These are phyloP conservation scores for Colletotrichum sp. DNA, from an alignment of 2,329 filamentous ascomycete species.

Conservation along the genomic window DNA sequence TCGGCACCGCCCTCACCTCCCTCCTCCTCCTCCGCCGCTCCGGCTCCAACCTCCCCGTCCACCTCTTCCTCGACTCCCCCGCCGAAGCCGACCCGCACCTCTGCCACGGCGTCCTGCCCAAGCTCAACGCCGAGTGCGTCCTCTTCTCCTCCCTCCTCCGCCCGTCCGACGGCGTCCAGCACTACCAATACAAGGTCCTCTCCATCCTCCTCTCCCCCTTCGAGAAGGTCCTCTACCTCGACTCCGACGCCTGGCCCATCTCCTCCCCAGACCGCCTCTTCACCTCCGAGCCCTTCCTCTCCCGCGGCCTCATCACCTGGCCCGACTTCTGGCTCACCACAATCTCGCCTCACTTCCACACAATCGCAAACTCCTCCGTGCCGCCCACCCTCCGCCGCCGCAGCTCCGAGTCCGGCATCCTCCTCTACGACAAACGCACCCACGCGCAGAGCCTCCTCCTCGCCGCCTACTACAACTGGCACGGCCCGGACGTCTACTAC, in stretches of 20 bases:
- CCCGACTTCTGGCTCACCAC: slow-evolving; percentile 58
- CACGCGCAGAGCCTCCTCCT: slow-evolving; percentile 53
- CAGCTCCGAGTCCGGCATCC: slow-evolving; percentile 53
- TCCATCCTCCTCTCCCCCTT: slow-evolving; percentile 64
- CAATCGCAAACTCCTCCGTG: slow-evolving; percentile 40
- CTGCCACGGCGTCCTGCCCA: slow-evolving; percentile 33
- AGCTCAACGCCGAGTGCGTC: slow-evolving; percentile 36
- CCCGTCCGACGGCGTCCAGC: slow-evolving; percentile 30
- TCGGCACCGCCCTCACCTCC: slow-evolving; percentile 54
- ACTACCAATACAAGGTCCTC: slow-evolving; percentile 62
- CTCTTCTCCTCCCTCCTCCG: slow-evolving; percentile 32
- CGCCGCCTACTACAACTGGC: slow-evolving; percentile 60
- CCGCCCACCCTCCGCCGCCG: slow-evolving; percentile 34
- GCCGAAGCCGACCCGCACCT: slow-evolving; percentile 32
- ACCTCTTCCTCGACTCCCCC: slow-evolving; percentile 38
- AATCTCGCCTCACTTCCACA: slow-evolving; percentile 47
- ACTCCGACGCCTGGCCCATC: slow-evolving; percentile 60
- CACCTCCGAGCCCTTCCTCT: slow-evolving; percentile 53
- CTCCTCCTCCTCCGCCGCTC: slow-evolving; percentile 56
- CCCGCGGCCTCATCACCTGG: slow-evolving; percentile 60
- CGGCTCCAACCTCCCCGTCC: slow-evolving; percentile 54
- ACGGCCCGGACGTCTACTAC: slow-evolving; percentile 57
- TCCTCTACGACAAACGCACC: slow-evolving; percentile 52
- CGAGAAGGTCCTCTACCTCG: slow-evolving; percentile 63
- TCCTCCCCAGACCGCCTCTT: slow-evolving; percentile 46